Base-by-base conservation (phyloP, 2,329 filamentous ascomycete genomes). In the Leptographium wingfieldii region DNA sequence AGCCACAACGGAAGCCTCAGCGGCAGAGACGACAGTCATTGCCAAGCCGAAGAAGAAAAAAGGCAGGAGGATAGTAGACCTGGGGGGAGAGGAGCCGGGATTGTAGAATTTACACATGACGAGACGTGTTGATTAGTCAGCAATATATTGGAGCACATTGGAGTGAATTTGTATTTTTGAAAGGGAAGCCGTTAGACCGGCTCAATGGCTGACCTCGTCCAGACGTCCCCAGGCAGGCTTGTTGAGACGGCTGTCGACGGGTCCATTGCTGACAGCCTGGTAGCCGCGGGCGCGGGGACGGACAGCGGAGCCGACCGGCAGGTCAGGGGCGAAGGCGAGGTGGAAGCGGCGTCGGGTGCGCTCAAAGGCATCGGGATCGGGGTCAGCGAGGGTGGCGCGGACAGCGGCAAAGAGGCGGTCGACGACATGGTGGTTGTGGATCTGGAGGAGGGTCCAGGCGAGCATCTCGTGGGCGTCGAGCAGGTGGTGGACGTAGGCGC, bases 401-500 rank as follows among this genome's bases (percentile, higher is more conserved):
- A 96, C 76, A 0, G 77, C 80, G 0, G 75, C 71, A 71, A 97
- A 96, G 74, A 97, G 96, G 0, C 74, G 67, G 54, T 82, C 79
- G 58, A 95, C 72, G 9, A 87, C 74, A 62, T 85, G 79, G 70
- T 95, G 85, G 70, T 99, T 99, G 74, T 99, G 94, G 3, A 96
- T 80, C 71, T 97, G 92, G 9, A 99, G 78, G 9, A 99, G 78
- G 0, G 87, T 88, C 94, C 94, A 99, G 29, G 87, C 92, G 5
- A 96, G 83, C 94, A 99, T 97, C 73, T 99, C 94, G 69, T 92
- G 95, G 0, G 94, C 91, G 55, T 83, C 80, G 6, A 99, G 81
- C 1, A 97, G 79, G 71, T 99, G 94, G 65, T 91, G 87, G 43
- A 99, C 69, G 72, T 89, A 99, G 0, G 94, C 92, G 56, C 86